Conservation (phyloP, 495 filamentous ascomycete genomes). For the Tuber umbilicatum region DNA sequence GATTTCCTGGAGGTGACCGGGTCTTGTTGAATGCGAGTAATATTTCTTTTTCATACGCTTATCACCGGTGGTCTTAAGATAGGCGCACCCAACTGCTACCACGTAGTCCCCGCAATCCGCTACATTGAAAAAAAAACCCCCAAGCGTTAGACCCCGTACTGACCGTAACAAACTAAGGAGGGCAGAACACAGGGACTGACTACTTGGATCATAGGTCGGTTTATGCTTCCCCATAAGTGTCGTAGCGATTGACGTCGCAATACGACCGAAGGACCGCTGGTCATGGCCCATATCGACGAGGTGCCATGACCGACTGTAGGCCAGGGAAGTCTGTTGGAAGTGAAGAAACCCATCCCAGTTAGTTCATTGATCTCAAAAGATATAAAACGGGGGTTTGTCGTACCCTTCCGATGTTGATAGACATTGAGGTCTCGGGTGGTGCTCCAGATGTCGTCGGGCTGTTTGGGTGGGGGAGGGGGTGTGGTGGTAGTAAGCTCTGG, state of each 20-base stretch:
- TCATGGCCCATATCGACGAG: conserved; percentile 64
- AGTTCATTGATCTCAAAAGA: not conserved
- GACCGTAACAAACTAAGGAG: not conserved
- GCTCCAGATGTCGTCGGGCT: conserved; percentile 6
- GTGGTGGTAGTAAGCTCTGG: not conserved
- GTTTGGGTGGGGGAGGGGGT: conserved; percentile 8
- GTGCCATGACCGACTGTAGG: conserved; percentile 95
- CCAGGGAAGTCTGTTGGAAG: conserved; percentile 70
- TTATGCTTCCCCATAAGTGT: conserved; percentile 99
- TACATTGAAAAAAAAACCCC: conserved; percentile 45
- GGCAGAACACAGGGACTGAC: conserved; percentile 18
- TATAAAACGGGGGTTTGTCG: conserved; percentile 20
- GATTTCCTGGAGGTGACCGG: conserved; percentile 76
- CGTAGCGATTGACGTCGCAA: conserved; percentile 84
- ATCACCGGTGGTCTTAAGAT: conserved; percentile 80
- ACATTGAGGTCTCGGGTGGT: conserved; percentile 48
- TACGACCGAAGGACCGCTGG: conserved; percentile 70
- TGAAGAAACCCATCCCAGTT: conserved; percentile 5
- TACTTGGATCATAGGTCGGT: conserved; percentile 83
- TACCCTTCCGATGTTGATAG: conserved; percentile 63
- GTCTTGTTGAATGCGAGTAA: conserved; percentile 84
- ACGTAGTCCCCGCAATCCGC: conserved; percentile 99
- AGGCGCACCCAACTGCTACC: conserved; percentile 79
- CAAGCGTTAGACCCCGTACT: conserved; percentile 61
- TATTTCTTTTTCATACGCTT: conserved; percentile 92